A percentile compares a stretch with the other conserved stretches of the same genome.
Conservation (phyloP, 1,284 basidiomycete species). For the Volvariella surrecta region DNA sequence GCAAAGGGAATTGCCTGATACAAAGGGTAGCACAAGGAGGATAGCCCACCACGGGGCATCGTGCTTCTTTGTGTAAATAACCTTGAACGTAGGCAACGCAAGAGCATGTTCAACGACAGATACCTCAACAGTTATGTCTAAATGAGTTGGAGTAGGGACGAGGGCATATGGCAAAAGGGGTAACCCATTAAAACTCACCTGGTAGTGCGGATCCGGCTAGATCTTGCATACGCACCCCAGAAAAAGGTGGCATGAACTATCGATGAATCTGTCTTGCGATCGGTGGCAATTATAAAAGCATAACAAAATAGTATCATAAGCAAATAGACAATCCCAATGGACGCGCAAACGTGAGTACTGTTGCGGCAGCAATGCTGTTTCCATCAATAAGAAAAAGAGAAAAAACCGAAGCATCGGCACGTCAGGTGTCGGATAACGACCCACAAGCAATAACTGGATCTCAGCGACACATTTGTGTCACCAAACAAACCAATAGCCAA, state of each 20-base stretch:
- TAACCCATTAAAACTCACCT: constrained; percentile 19
- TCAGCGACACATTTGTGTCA: no score
- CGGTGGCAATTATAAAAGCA: constrained; percentile 17
- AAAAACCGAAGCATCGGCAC: no score
- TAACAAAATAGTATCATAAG: no score
- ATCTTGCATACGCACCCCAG: constrained; percentile 45
- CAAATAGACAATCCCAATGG: no score
- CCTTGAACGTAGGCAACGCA: no score
- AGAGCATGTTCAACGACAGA: constrained; percentile 6
- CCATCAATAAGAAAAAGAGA: no score
- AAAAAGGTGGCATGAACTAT: constrained; percentile 54
- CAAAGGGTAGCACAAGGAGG: constrained; percentile 40
- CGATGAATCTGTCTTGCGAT: constrained; percentile 58
- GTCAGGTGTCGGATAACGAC: no score
- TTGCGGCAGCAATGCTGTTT: no score
- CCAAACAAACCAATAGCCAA: no score
- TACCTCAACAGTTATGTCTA: constrained; percentile 1
- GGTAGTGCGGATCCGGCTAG: constrained; percentile 52
- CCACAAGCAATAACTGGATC: no score
- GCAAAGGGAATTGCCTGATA: constrained; percentile 32
- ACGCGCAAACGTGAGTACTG: no score
- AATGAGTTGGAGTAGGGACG: neutral
- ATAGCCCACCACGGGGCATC: constrained; percentile 42
- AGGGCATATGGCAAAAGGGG: no score
- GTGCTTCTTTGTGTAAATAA: constrained; percentile 11